Evolutionary conservation across 495 filamentous ascomycete genomes (phyloP).

Genomic region (Immersiella caudata): DNA sequence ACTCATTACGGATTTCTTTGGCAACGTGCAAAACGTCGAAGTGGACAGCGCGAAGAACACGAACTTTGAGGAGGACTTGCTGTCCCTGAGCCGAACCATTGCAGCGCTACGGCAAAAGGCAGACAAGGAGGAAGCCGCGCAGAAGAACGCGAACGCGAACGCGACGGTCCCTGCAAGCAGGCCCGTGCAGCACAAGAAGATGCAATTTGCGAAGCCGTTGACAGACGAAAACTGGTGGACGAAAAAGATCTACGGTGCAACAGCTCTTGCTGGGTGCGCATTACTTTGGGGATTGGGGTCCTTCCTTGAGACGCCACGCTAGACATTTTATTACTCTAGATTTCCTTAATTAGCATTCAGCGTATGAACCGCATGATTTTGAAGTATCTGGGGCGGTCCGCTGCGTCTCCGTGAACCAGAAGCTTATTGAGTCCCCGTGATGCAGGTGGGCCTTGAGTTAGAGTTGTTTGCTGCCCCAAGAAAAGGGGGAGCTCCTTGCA

Average conservation of each 20-base stretch:
- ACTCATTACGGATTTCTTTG: conserved; percentile 93
- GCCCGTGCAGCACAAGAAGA: conserved; percentile 41
- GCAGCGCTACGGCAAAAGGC: conserved; percentile 59
- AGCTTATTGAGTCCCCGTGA: too few species aligned
- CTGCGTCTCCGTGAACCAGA: too few species aligned
- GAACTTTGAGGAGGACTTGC: conserved; percentile 74
- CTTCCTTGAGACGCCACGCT: conserved; percentile 42
- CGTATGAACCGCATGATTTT: neutral
- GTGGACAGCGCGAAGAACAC: conserved; percentile 63
- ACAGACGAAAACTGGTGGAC: conserved; percentile 68
- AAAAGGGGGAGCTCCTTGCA: neutral
- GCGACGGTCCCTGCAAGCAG: conserved; percentile 35
- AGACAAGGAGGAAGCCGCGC: conserved; percentile 44
- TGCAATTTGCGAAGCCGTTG: conserved; percentile 61
- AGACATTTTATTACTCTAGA: neutral
- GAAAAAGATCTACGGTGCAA: conserved; percentile 68
- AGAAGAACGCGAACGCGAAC: conserved; percentile 36
- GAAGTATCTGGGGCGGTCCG: too few species aligned
- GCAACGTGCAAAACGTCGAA: conserved; percentile 96
- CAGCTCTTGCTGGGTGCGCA: conserved; percentile 66
- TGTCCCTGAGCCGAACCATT: conserved; percentile 63
- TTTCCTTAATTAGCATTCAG: neutral
- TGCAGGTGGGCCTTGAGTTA: conserved; percentile 3
- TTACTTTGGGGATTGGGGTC: conserved; percentile 69
- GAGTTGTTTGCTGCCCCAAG: too few species aligned